Conservation (phyloP, 2,329 filamentous ascomycete genomes). For the Epichloe uncinata region DNA sequence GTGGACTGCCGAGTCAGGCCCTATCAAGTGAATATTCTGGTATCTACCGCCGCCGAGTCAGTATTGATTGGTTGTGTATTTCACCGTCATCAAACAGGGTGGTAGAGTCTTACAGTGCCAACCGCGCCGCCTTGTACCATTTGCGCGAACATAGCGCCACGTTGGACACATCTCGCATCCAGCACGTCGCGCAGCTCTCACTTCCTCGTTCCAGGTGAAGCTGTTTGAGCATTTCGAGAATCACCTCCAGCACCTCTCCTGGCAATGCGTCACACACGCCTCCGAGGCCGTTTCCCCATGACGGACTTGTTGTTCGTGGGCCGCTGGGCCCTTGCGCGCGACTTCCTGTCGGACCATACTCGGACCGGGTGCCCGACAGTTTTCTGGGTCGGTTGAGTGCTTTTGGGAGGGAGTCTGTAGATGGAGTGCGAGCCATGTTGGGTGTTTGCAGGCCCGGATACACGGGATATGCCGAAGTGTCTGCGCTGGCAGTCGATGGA, state of each 20-base stretch:
- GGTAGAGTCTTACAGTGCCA: constrained; percentile 31
- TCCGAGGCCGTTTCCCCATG: constrained; percentile 24
- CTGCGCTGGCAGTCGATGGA: constrained; percentile 8
- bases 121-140: constrained; percentile 36
- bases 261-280: constrained; percentile 39
- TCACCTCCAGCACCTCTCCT: constrained; percentile 43
- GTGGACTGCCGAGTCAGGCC: constrained; percentile 38
- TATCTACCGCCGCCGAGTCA: constrained; percentile 26
- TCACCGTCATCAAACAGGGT: background rate
- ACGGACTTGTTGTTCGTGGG: constrained; percentile 14
- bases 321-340: constrained; percentile 13
- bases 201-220: constrained; percentile 35
- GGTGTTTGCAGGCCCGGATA: constrained; percentile 20
- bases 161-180: constrained; percentile 46
- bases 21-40: constrained; percentile 43
- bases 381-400: constrained; percentile 24
- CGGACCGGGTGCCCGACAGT: constrained; percentile 14
- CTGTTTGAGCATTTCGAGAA: constrained; percentile 39
- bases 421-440: constrained; percentile 10
- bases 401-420: constrained; percentile 11
- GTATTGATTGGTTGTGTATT: background rate
- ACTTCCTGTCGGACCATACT: background rate
- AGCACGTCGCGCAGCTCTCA: constrained; percentile 48
- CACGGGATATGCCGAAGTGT: constrained; percentile 15
- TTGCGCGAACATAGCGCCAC: constrained; percentile 37